Base-by-base conservation (phyloP, 257 asterid species). In the Parsonsia alboflavescens region DNA sequence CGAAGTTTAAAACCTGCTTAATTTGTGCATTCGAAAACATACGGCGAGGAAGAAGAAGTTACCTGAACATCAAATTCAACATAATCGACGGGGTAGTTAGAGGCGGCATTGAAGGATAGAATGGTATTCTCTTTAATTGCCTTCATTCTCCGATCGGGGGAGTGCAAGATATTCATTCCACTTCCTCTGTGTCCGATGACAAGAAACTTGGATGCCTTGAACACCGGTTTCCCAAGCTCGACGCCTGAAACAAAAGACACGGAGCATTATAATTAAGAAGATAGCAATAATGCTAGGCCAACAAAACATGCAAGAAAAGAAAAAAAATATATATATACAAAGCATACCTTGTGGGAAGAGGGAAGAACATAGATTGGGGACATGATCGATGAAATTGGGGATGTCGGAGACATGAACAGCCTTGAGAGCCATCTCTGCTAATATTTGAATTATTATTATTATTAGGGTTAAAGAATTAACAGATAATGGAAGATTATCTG, bases 11-110 rank as follows among this genome's bases (percentile, higher is more conserved):
- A 17, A 52, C 22, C 9, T 17, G 9, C 24, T 52, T 33, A 33
- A 33, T 33, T 33, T 33, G 39, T 1, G 39, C 3, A 33, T 33
- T 33, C 39, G 3, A 33, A 33, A 33, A 33, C 39, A 33, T 33
- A 36, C 52, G 67, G 50, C 59, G 4, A 73, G 12, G 21, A 68
- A 49, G 44, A 39, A 24, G 41, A 42, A 10, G 3, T 16, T 85
- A 93, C 99, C 98, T 95, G 99, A 82, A 95, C 98, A 52, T 95
- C 99, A 78, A 95, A 95, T 83, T 95, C 99, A 49, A 95, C 80
- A 86, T 84, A 95, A 87, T 95, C 97, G 61, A 89, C 28, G 52
- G 96, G 88, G 77, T 65, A 81, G n/a, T 86, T 82, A 0, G 82
- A 91, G 75, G 98, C 99, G 5, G 91, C 73, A 63, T 92, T 92